Percentiles rank a stretch among this genome's conserved stretches.
Conservation (phyloP, 352 stramenopile genomes). For the Aphanomyces invadans region DNA sequence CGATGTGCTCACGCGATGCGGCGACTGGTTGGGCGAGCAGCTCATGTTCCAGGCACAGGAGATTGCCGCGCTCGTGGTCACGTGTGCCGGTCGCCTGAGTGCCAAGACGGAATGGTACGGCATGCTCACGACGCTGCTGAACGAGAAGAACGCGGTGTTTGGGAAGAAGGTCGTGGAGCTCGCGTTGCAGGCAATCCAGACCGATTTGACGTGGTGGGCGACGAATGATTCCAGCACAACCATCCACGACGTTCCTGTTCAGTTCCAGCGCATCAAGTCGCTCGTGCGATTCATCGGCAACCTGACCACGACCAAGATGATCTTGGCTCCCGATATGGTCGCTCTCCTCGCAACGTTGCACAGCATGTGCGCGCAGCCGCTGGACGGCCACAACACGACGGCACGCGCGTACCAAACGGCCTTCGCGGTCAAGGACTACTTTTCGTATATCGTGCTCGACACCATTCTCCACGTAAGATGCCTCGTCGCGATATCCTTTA, state of each 20-base stretch:
- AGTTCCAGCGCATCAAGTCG: constrained; percentile 46
- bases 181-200: constrained; percentile 37
- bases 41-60: constrained; percentile 23
- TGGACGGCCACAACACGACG: constrained; percentile 26
- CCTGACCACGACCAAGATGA: constrained; percentile 46
- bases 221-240: constrained; percentile 35
- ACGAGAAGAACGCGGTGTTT: constrained; percentile 48
- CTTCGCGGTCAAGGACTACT: constrained; percentile 70
- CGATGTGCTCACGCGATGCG: constrained; percentile 34
- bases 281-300: constrained; percentile 59
- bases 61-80: constrained; percentile 48
- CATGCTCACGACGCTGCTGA: constrained; percentile 57
- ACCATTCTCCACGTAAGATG: constrained; percentile 47
- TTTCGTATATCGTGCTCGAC: constrained; percentile 60
- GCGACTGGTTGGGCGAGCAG: constrained; percentile 21
- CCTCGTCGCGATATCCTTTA: not conserved
- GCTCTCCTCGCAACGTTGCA: constrained; percentile 53
- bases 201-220: constrained; percentile 46
- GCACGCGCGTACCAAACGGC: constrained; percentile 37
- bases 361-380: constrained; percentile 44
- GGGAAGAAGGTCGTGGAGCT: constrained; percentile 43
- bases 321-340: constrained; percentile 55
- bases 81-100: constrained; percentile 40
- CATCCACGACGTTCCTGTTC: constrained; percentile 25
- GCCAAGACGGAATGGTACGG: constrained; percentile 71